These are phyloP conservation scores for Penicillium silybi DNA, from an alignment of 495 filamentous ascomycete genomes.

Conservation along the genomic window DNA sequence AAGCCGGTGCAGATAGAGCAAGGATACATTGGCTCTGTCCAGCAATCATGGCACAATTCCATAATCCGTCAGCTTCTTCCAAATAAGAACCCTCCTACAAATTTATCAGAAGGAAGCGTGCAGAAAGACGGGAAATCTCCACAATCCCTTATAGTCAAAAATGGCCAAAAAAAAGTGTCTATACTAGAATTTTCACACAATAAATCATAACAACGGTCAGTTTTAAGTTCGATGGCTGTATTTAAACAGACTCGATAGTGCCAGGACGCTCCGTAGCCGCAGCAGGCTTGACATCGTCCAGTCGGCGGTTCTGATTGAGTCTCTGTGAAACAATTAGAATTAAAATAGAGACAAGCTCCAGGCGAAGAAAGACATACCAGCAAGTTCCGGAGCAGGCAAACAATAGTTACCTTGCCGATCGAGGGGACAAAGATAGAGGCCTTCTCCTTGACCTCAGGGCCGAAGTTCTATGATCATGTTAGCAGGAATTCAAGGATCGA, in stretches of 20 bases:
- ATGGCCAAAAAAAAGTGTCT: constrained; percentile 26
- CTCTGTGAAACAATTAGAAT: constrained; percentile 27
- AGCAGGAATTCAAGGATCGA: not conserved
- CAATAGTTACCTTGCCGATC: constrained; percentile 96
- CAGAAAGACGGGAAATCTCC: not conserved
- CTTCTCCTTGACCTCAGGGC: constrained; percentile 79
- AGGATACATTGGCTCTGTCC: not conserved
- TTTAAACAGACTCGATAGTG: constrained; percentile 34
- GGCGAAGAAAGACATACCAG: constrained; percentile 54
- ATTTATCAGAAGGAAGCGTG: not conserved
- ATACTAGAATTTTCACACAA: constrained; percentile 13
- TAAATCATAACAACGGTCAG: constrained; percentile 10
- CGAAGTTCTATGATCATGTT: constrained; percentile 65
- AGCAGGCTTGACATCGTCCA: constrained; percentile 43
- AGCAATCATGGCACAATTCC: not conserved
- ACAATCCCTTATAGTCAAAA: constrained; percentile 16
- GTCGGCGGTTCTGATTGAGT: constrained; percentile 48
- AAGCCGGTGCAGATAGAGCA: not conserved
- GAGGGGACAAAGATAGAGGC: constrained; percentile 96
- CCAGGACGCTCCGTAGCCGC: constrained; percentile 43
- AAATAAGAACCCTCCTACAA: not conserved
- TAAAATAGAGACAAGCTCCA: not conserved
- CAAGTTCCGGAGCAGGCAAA: constrained; percentile 82
- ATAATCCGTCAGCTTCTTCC: not conserved
- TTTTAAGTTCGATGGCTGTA: not conserved